Base-by-base conservation (phyloP, 1,284 basidiomycete genomes). In the Spongiforma sp. region DNA sequence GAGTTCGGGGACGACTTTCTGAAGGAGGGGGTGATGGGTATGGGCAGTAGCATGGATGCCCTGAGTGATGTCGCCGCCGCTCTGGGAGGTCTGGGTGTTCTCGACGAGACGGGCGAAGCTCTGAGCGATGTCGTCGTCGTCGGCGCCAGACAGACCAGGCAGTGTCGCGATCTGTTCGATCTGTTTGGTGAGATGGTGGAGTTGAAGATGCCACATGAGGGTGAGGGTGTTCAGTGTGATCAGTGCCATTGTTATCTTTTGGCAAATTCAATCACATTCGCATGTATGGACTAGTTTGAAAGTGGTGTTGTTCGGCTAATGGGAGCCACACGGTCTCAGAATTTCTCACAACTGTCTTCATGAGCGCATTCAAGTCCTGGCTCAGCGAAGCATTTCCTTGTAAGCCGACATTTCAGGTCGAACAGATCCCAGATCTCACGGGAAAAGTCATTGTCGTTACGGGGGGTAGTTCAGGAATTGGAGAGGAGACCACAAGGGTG, bases 1-100 rank as follows among this genome's bases (percentile, higher is more conserved):
- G 48, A 89, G 77, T 28, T 85, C 84, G 3, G 87, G 87, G 19
- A 89, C 78, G 37, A 86, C 73, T 46, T 76, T 79, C 64, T 82
- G 77, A 39, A 87, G 71, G 78, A 81, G 79, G 1, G 79, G 57
- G 34, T 64, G 61, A 39, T 61, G 59, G 69, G 62, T 66, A 55
- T 79, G 75, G 9, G 80, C 72, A 17, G 77, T 75, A 4, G 78
- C 80, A 64, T 86, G 84, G 37, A 86, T 83, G 28, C 78, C 75
- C 55, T 81, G 74, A 26, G 70, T 69, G 5, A 84, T 80, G 59
- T 86, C 80, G 3, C 73, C 67, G 19, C 78, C 73, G 57, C 59
- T 26, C 2, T 64, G 24, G 17, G 67, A 70, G 15, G 63, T 30
- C 0, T 75, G 69, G 3, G 84, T 81, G 62, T 81, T 78, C n/a